phyloP scores from a whole-genome alignment of 106 monocot species.

The Dioscorea dumetorum region DNA sequence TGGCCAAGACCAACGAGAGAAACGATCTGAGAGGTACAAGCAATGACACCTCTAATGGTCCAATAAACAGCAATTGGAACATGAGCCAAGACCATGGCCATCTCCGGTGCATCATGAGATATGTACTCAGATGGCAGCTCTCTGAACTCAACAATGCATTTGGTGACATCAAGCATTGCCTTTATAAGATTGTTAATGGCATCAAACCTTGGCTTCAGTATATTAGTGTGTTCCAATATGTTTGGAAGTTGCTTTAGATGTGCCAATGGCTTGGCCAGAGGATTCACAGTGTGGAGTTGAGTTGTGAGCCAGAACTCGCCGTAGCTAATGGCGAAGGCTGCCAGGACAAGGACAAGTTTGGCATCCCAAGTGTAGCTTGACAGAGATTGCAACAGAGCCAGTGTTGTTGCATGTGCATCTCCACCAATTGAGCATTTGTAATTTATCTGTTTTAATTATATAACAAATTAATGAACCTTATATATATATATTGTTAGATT shows the following conservation, averaged over 20 bases:
- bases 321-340: slow-evolving; percentile 57
- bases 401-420: slow-evolving; percentile 44
- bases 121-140: slow-evolving; percentile 60
- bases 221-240: slow-evolving; percentile 41
- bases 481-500: background rate
- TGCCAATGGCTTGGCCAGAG: slow-evolving; percentile 53
- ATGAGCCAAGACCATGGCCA: slow-evolving; percentile 38
- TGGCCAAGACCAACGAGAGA: slow-evolving; percentile 54
- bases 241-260: slow-evolving; percentile 56
- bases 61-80: slow-evolving; percentile 80
- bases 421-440: slow-evolving; percentile 39
- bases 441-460: slow-evolving; percentile 28
- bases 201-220: slow-evolving; percentile 59
- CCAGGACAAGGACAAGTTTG: slow-evolving; percentile 55
- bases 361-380: slow-evolving; percentile 59
- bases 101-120: slow-evolving; percentile 28
- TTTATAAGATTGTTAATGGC: slow-evolving; percentile 52
- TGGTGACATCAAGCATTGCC: slow-evolving; percentile 56
- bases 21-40: slow-evolving; percentile 53
- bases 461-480: too few species aligned
- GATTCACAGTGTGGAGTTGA: slow-evolving; percentile 61
- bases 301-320: slow-evolving; percentile 62
- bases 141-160: slow-evolving; percentile 60
- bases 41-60: slow-evolving; percentile 44
- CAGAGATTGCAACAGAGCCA: slow-evolving; percentile 32